Base-by-base conservation (phyloP, 73 alveolate genomes). In the Uronychia binucleata region DNA sequence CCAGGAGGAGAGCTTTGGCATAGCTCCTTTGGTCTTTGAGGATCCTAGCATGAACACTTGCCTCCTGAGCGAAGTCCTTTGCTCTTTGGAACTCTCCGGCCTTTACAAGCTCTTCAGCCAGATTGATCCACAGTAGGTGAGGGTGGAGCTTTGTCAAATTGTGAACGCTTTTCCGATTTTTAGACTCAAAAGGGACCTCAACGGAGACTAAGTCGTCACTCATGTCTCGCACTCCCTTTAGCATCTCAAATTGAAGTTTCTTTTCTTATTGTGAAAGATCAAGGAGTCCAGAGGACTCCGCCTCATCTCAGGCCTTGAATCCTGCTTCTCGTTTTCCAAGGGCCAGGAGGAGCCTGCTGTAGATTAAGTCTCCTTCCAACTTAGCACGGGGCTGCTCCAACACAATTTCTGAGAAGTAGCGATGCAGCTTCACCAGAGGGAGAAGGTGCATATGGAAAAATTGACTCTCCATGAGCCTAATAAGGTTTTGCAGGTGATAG, bases 11-110 rank as follows among this genome's bases (percentile, higher is more conserved):
- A 0, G 97, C 76, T 74, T 86, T 90, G 34, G 96, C 94, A 77
- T 88, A 95, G 88, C 85, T 87, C 76, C 93, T 96, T 82, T 95
- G 93, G 82, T 95, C 99, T 87, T 95, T 95, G 59, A 95, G 94
- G 31, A 95, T 93, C 59, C 95, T 83, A 28, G 99, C 60, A 87
- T 95, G 98, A 33, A 93, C 78, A 75, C 82, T 86, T 31, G 97
- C 81, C 85, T 96, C 98, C 77, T 84, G 86, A 14, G 93, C 83
- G 77, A 82, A 88, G 34, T 93, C 93, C 88, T 95, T 96, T 25
- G 98, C 95, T 58, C 80, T 85, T 59, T 90, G 80, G 75, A 84
- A 91, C 67, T 93, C 96, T 34, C 97, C 99, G 87, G 94, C 79
- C 67, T 88, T 91, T 33, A 80, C 83, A 74, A 93, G 90, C 90